phyloP scores from a whole-genome alignment of 2,329 filamentous ascomycete genomes.

The Exophiala sp. region DNA sequence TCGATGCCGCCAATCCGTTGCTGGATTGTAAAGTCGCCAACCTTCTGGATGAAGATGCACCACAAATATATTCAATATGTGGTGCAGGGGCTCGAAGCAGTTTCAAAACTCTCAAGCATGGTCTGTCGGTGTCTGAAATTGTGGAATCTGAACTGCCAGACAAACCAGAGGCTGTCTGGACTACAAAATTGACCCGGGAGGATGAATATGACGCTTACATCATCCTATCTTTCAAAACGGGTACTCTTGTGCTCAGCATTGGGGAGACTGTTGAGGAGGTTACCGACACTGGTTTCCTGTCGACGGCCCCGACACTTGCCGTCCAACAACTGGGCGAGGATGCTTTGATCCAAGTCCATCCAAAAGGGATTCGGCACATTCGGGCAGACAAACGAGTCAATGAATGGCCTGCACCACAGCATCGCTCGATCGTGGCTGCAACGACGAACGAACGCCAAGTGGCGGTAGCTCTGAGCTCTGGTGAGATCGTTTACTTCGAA shows the following conservation, averaged over 20 bases:
- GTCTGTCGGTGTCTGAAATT: slow-evolving; percentile 86
- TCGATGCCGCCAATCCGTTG: slow-evolving; percentile 84
- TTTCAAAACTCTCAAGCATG: slow-evolving; percentile 88
- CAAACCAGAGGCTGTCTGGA: slow-evolving; percentile 90
- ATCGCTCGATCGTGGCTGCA: slow-evolving; percentile 90
- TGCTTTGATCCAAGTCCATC: slow-evolving; percentile 87
- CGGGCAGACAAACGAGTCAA: slow-evolving; percentile 69
- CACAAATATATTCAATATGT: slow-evolving; percentile 90
- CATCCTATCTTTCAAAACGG: slow-evolving; percentile 84
- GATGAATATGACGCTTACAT: slow-evolving; percentile 93
- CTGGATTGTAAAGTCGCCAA: slow-evolving; percentile 90
- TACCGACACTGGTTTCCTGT: slow-evolving; percentile 85
- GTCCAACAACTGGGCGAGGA: slow-evolving; percentile 93
- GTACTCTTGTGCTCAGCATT: slow-evolving; percentile 86
- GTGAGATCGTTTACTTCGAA: slow-evolving; percentile 97
- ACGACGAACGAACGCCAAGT: slow-evolving; percentile 91
- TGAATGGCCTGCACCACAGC: slow-evolving; percentile 88
- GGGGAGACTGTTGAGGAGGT: slow-evolving; percentile 96
- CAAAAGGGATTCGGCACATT: slow-evolving; percentile 92
- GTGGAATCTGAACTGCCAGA: slow-evolving; percentile 89
- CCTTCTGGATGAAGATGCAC: slow-evolving; percentile 72
- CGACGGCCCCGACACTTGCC: slow-evolving; percentile 79
- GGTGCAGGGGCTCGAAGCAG: slow-evolving; percentile 82
- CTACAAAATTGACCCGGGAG: slow-evolving; percentile 72
- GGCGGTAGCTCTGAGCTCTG: slow-evolving; percentile 86